phyloP scores from a whole-genome alignment of 805 yeast species.

The Candida krabiensis region DNA sequence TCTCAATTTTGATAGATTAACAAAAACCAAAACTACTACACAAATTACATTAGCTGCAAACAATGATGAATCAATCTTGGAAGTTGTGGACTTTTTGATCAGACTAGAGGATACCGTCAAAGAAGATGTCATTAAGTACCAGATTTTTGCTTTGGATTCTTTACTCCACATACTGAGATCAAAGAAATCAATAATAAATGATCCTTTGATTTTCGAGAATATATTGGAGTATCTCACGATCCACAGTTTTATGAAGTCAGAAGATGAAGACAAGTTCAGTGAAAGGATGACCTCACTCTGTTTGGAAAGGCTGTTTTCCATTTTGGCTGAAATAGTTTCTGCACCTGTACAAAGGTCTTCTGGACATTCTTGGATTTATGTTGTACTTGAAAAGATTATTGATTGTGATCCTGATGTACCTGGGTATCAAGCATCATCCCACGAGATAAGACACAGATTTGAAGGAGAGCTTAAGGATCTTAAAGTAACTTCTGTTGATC shows the following conservation, averaged over 20 bases:
- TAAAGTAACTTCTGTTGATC: slow-evolving; percentile 47
- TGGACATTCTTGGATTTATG: slow-evolving; percentile 59
- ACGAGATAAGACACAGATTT: slow-evolving; percentile 34
- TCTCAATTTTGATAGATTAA: slow-evolving; percentile 71
- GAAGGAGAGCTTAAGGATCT: slow-evolving; percentile 58
- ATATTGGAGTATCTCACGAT: slow-evolving; percentile 26
- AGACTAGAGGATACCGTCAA: slow-evolving; percentile 15
- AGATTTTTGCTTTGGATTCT: slow-evolving; percentile 26
- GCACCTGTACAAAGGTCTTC: slow-evolving; percentile 38
- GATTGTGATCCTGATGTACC: slow-evolving; percentile 12
- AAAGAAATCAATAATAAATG: slow-evolving; percentile 16
- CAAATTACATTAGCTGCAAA: slow-evolving; percentile 33
- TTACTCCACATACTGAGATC: slow-evolving; percentile 31
- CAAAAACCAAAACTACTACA: slow-evolving; percentile 69
- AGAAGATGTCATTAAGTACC: slow-evolving; percentile 23
- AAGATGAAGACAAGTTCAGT: slow-evolving; percentile 18
- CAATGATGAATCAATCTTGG: slow-evolving; percentile 9
- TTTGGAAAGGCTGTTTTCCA: slow-evolving; percentile 65
- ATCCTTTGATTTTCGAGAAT: slow-evolving; percentile 8
- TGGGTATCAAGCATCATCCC: slow-evolving; percentile 20
- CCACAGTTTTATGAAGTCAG: slow-evolving; percentile 22
- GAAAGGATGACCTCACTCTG: slow-evolving; percentile 42
- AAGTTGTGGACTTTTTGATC: slow-evolving; percentile 13
- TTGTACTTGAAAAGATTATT: slow-evolving; percentile 38
- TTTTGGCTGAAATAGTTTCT: slow-evolving; percentile 44